Conservation (phyloP, 78 protist genomes). For the Tieghemostelium lacteum region DNA sequence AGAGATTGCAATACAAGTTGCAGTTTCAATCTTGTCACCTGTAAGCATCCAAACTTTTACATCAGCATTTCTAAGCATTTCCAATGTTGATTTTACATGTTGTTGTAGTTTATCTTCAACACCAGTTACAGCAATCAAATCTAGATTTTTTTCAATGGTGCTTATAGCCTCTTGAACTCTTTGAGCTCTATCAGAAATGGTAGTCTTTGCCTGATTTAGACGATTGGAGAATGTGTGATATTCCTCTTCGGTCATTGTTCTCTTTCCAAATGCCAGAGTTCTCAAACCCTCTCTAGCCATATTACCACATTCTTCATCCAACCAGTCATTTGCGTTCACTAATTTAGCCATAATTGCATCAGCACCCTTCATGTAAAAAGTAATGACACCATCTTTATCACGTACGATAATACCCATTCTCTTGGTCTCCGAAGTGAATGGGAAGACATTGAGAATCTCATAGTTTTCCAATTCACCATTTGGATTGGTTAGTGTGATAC, state of each 20-base stretch:
- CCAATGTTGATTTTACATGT: conserved; percentile 90
- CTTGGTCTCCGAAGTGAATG: conserved; percentile 96
- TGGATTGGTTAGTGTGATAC: conserved; percentile 81
- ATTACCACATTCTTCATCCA: conserved; percentile 96
- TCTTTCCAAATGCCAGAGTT: conserved; percentile 94
- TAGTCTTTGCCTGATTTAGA: conserved; percentile 75
- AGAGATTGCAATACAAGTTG: conserved; percentile 92
- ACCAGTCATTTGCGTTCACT: conserved; percentile 89
- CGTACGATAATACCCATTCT: conserved; percentile 98
- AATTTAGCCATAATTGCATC: conserved; percentile 74
- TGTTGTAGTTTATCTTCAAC: conserved; percentile 92
- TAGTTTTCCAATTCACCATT: conserved; percentile 70
- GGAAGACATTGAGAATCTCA: conserved; percentile 93
- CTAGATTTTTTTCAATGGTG: conserved; percentile 86
- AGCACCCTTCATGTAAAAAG: conserved; percentile 93
- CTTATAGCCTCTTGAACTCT: conserved; percentile 74
- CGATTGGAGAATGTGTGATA: conserved; percentile 62
- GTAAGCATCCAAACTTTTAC: conserved; percentile 98
- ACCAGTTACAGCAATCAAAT: conserved; percentile 91
- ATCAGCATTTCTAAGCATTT: conserved; percentile 91
- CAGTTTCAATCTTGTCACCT: conserved; percentile 96
- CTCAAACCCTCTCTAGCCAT: conserved; percentile 98
- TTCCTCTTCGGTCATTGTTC: conserved; percentile 81
- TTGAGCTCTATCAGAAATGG: conserved; percentile 77
- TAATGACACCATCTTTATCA: conserved; percentile 77